These are phyloP conservation scores for Lepidium africanum DNA, from an alignment of 345 rosid species.

Conservation along the genomic window DNA sequence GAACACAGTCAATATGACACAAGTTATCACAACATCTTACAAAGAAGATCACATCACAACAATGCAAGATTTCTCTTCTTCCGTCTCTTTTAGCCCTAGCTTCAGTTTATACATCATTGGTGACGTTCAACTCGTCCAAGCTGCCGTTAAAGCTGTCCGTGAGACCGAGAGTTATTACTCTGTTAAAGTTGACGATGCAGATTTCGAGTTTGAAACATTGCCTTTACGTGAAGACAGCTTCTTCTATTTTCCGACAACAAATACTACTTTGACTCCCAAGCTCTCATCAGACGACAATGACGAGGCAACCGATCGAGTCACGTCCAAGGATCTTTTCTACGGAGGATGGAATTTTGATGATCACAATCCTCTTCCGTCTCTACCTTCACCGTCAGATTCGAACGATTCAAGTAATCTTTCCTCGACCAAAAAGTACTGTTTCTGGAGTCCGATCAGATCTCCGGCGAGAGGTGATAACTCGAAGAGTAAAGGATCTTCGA, in stretches of 20 bases:
- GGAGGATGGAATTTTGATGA: constrained; percentile 1
- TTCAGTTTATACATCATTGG: constrained; percentile 23
- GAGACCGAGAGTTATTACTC: constrained; percentile 12
- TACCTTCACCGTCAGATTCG: constrained; percentile 7
- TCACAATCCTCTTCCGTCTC: background rate
- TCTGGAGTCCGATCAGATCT: constrained; percentile 10
- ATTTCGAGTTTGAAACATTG: constrained; percentile 16
- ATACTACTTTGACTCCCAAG: background rate
- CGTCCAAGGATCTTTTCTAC: constrained; percentile 4
- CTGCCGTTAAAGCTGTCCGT: constrained; percentile 23
- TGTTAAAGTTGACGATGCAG: background rate
- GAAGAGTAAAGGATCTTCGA: background rate
- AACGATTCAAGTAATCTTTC: background rate
- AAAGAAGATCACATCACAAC: background rate
- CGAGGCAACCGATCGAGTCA: background rate
- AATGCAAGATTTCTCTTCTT: constrained; percentile 21
- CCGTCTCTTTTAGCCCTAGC: constrained; percentile 24
- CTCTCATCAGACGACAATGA: background rate
- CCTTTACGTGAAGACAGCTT: constrained; percentile 22
- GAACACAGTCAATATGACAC: constrained; percentile 1
- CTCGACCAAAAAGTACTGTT: constrained; percentile 2
- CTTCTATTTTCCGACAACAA: constrained; percentile 15
- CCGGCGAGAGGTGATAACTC: constrained; percentile 26
- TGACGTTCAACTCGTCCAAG: background rate
- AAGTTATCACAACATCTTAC: background rate